phyloP scores from a whole-genome alignment of 495 filamentous ascomycete genomes.

The Penicillium salamii region DNA sequence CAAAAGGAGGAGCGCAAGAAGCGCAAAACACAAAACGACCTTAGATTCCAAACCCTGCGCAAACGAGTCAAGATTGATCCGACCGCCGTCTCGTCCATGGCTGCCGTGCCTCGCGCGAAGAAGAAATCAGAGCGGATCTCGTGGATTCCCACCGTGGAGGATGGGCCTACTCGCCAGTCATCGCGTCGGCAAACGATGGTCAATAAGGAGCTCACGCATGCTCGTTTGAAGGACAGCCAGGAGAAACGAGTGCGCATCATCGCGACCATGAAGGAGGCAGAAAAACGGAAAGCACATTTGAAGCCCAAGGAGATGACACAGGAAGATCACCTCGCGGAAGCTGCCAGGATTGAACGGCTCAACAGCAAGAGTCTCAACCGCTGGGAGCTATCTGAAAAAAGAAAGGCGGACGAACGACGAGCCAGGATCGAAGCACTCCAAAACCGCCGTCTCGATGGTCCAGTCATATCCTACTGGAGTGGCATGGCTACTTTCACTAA shows the following conservation, averaged over 20 bases:
- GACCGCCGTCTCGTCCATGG: constrained; percentile 43
- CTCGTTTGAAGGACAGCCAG: constrained; percentile 80
- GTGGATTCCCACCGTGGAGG: constrained; percentile 78
- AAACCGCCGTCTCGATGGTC: constrained; percentile 80
- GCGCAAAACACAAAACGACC: constrained; percentile 64
- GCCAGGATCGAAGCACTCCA: constrained; percentile 80
- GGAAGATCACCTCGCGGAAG: constrained; percentile 79
- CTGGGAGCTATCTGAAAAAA: constrained; percentile 91
- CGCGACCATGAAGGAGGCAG: constrained; percentile 83
- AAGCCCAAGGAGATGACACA: constrained; percentile 85
- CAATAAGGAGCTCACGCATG: constrained; percentile 79
- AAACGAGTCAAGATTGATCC: constrained; percentile 68
- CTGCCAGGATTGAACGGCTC: constrained; percentile 73
- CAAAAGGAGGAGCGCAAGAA: constrained; percentile 71
- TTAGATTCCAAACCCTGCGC: constrained; percentile 46
- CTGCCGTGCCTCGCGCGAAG: constrained; percentile 62
- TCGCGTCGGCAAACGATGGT: constrained; percentile 77
- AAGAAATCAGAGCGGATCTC: constrained; percentile 92
- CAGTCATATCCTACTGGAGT: constrained; percentile 91
- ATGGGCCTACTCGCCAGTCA: constrained; percentile 78
- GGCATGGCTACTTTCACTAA: constrained; percentile 75
- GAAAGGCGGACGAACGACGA: constrained; percentile 75
- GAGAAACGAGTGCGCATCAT: constrained; percentile 73
- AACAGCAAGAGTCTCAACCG: constrained; percentile 90
- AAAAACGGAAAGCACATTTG: constrained; percentile 68